Base-by-base conservation (phyloP, 148 eudicot genomes). In the Rhododendron simsii region DNA sequence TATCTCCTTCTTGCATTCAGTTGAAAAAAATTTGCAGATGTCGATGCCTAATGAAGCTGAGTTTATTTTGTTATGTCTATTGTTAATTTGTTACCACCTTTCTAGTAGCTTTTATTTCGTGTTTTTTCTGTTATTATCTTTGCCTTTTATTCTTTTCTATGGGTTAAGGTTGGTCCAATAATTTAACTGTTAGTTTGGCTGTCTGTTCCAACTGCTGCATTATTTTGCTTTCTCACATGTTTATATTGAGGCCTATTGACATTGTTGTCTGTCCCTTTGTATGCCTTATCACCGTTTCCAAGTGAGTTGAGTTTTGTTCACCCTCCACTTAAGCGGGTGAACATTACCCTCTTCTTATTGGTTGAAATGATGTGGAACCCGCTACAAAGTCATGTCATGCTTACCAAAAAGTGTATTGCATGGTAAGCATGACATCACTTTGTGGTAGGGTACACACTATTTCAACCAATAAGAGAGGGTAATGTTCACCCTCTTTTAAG, bases 1-100 rank as follows among this genome's bases (percentile, higher is more conserved):
- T 55, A 84, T 86, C 65, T 81, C 61, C 33, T 30, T 39, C 63
- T 82, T 82, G 47, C 75, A 61, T 18, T 57, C 10, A 23, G 39
- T 63, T 41, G 53, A 7, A 59, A 15, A 6, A 15, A 6, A 1
- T 2, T 33, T 55, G 71, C 30, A 37, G 14, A 57, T 39, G 9
- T 81, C 4, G 44, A 57, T 26, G 23, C 8, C 65, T 39, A 35
- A 59, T 12, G 33, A 33, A 5, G 73, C 15, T 39, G 75, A 23
- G 30, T 59, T 59, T 26, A 23, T 82, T 13, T 81, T 39, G 15
- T 61, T 39, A 39, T n/a, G 10, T n/a, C 11, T 50, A 14, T 6
- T 50, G n/a, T 80, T 79, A 3, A 21, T 13, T 45, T 47, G 53
- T 26, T 48, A 5, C 57, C 3, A 21, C 37, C 59, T 61, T 55